Evolutionary conservation across 2,329 filamentous ascomycete species (phyloP).

Genomic region (Colletotrichum godetiae): DNA sequence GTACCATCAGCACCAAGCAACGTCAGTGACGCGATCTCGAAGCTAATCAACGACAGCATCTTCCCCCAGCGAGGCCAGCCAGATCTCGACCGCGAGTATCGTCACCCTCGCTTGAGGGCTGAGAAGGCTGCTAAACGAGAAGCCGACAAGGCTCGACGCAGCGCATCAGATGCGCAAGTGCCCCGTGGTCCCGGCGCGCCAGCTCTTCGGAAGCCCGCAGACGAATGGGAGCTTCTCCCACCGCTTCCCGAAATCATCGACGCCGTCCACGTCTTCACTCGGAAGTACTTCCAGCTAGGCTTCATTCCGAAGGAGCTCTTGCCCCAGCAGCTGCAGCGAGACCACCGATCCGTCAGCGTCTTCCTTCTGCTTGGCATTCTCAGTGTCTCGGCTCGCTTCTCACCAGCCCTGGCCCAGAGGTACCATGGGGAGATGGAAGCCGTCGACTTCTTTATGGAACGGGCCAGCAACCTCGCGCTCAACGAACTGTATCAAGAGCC

Average conservation of each 20-base stretch:
- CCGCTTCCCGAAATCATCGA: slow-evolving; percentile 62
- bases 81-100: slow-evolving; percentile 66
- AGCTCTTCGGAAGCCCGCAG: slow-evolving; percentile 39
- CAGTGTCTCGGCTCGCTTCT: slow-evolving; percentile 67
- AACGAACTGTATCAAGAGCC: slow-evolving; percentile 64
- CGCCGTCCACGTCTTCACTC: slow-evolving; percentile 63
- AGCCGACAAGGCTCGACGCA: slow-evolving; percentile 49
- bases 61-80: slow-evolving; percentile 65
- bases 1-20: slow-evolving; percentile 44
- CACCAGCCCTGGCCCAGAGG: slow-evolving; percentile 57
- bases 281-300: slow-evolving; percentile 68
- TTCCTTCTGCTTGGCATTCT: slow-evolving; percentile 68
- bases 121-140: slow-evolving; percentile 58
- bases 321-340: slow-evolving; percentile 56
- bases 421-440: slow-evolving; percentile 64
- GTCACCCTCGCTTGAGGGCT: slow-evolving; percentile 63
- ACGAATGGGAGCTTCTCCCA: slow-evolving; percentile 63
- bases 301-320: slow-evolving; percentile 68
- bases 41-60: slow-evolving; percentile 48
- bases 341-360: slow-evolving; percentile 60
- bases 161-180: slow-evolving; percentile 44
- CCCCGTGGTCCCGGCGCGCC: slow-evolving; percentile 27
- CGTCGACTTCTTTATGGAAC: slow-evolving; percentile 64
- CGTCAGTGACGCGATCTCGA: neutral
- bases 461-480: slow-evolving; percentile 58